Percentiles rank a stretch among this genome's conserved stretches.
Evolutionary conservation across 306 rosid species (phyloP).

Genomic region (Sicyos baderoa): DNA sequence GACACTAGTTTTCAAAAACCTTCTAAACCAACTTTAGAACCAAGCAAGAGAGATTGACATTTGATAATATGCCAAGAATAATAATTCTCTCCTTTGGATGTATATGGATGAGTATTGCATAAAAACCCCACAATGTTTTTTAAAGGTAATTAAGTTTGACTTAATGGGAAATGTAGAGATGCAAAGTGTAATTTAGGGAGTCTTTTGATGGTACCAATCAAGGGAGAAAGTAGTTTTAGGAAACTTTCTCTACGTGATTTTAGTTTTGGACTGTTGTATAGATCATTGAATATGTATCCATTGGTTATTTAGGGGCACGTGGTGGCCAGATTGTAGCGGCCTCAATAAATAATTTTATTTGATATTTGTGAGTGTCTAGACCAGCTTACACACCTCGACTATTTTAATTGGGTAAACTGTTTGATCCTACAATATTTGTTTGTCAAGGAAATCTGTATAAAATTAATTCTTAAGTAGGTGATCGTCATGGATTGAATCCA

Average conservation of each 20-base stretch:
- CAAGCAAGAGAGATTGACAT: neutral
- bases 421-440: too few species aligned
- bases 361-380: too few species aligned
- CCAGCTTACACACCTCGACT: too few species aligned
- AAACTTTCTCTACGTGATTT: neutral
- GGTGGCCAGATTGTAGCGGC: neutral
- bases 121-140: neutral
- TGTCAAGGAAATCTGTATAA: too few species aligned
- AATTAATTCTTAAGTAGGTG: too few species aligned
- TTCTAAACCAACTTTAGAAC: conserved; percentile 14
- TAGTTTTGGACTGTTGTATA: too few species aligned
- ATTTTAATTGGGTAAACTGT: too few species aligned
- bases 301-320: neutral
- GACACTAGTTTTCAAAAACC: conserved; percentile 8
- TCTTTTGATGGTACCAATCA: conserved; percentile 8
- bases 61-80: neutral
- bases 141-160: conserved; percentile 3
- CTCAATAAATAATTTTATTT: too few species aligned
- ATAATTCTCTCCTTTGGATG: neutral
- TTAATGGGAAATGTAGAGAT: neutral
- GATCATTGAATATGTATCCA: neutral
- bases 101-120: neutral
- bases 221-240: neutral
- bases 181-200: neutral
- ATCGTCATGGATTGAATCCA: too few species aligned